Conservation (phyloP, 495 filamentous ascomycete species). For the Aspergillus heteromorphus region DNA sequence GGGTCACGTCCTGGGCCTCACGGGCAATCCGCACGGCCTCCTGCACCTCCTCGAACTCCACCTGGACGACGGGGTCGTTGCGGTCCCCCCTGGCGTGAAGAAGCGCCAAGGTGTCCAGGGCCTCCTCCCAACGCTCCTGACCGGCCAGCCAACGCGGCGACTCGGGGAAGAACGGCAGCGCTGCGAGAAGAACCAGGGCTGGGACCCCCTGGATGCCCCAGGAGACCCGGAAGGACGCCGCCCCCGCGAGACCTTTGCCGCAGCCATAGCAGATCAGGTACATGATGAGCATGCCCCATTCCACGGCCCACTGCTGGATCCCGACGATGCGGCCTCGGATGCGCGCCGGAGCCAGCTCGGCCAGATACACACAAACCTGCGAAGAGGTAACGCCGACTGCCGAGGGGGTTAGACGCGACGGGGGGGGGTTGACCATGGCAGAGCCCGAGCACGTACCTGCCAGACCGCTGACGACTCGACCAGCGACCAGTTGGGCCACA, state of each 20-base stretch:
- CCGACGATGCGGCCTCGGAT: slow-evolving; percentile 65
- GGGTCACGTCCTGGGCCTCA: slow-evolving; percentile 51
- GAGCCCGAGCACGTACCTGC: slow-evolving; percentile 21
- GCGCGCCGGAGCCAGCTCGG: slow-evolving; percentile 63
- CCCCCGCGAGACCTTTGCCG: slow-evolving; percentile 43
- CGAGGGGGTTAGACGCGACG: background rate
- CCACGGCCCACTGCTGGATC: slow-evolving; percentile 75
- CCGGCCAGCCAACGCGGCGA: slow-evolving; percentile 72
- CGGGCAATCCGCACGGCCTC: slow-evolving; percentile 48
- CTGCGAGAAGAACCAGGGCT: slow-evolving; percentile 54
- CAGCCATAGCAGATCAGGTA: slow-evolving; percentile 59
- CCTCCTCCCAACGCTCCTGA: slow-evolving; percentile 62
- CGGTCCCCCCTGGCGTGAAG: slow-evolving; percentile 62
- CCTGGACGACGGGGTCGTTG: slow-evolving; percentile 62
- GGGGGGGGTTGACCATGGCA: background rate
- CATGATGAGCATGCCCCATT: slow-evolving; percentile 64
- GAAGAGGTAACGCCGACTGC: slow-evolving; percentile 68
- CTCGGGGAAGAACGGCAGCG: slow-evolving; percentile 64
- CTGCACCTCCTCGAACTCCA: slow-evolving; percentile 71
- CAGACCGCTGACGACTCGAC: slow-evolving; percentile 66
- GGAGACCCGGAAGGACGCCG: slow-evolving; percentile 63
- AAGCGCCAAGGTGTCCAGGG: slow-evolving; percentile 59
- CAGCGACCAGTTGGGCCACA: slow-evolving; percentile 60
- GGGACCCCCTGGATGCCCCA: slow-evolving; percentile 73
- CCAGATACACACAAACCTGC: slow-evolving; percentile 77